phyloP scores from a whole-genome alignment of 768 basidiomycete genomes.

The Termitomyces sp. region DNA sequence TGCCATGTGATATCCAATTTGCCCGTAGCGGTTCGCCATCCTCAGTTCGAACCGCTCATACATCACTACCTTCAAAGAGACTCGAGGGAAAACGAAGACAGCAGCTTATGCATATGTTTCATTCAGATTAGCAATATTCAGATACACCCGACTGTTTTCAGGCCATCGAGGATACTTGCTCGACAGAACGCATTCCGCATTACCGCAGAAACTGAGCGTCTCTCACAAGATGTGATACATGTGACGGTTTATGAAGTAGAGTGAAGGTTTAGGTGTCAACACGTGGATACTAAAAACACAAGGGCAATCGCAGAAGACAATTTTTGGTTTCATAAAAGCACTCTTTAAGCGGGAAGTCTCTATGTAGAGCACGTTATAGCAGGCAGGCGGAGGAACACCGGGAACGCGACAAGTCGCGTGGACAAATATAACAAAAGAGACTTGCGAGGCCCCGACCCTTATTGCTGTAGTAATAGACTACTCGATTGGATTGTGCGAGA shows the following conservation, averaged over 20 bases:
- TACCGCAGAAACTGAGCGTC: neutral
- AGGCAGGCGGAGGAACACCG: neutral
- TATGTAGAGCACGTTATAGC: neutral
- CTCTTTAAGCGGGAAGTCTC: neutral
- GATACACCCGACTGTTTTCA: neutral
- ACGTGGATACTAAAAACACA: neutral
- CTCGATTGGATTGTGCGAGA: neutral
- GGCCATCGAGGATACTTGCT: neutral
- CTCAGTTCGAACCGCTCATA: neutral
- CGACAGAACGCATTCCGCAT: neutral
- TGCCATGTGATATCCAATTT: neutral
- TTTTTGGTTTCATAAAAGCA: neutral
- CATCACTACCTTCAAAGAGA: neutral
- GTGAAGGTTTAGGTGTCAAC: neutral
- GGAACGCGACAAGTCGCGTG: neutral
- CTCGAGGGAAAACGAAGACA: neutral
- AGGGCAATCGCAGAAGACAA: neutral
- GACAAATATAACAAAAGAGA: neutral
- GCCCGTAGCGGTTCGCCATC: neutral
- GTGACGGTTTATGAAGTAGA: neutral
- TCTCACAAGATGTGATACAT: neutral
- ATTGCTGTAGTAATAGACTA: neutral
- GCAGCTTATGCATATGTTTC: neutral
- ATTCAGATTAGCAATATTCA: neutral
- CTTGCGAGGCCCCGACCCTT: too few species aligned